These are phyloP conservation scores for Wickerhamiella azyma DNA, from an alignment of 805 yeast genomes.

Conservation along the genomic window DNA sequence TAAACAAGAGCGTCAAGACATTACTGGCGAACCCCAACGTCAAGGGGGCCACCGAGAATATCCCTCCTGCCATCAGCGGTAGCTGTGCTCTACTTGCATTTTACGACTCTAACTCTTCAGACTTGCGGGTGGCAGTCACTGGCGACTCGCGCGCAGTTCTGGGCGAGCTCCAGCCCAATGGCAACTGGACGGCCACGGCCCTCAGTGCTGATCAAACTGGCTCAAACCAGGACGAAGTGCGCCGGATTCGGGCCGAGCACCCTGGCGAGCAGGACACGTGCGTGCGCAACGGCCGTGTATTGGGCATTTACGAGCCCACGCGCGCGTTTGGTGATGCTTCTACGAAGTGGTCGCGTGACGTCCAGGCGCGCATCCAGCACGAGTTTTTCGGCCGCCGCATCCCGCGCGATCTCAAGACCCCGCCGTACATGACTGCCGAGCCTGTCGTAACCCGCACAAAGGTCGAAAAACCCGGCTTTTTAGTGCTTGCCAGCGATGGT, in stretches of 20 bases:
- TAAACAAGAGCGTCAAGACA: constrained; percentile 55
- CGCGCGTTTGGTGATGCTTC: constrained; percentile 97
- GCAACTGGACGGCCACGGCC: constrained; percentile 78
- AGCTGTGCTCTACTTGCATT: constrained; percentile 83
- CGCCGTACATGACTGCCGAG: constrained; percentile 95
- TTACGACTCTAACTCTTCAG: constrained; percentile 61
- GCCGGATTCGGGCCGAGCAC: constrained; percentile 70
- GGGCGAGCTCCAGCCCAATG: constrained; percentile 44
- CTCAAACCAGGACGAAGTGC: constrained; percentile 74
- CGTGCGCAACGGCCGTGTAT: constrained; percentile 69
- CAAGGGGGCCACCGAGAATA: constrained; percentile 49
- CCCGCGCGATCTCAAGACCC: constrained; percentile 62
- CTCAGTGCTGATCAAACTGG: constrained; percentile 91
- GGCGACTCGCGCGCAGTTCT: constrained; percentile 92
- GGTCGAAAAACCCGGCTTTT: constrained; percentile 61
- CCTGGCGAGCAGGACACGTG: constrained; percentile 73
- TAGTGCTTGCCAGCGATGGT: constrained; percentile 92
- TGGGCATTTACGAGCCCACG: constrained; percentile 89
- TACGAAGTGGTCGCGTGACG: constrained; percentile 64
- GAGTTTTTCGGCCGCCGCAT: constrained; percentile 65
- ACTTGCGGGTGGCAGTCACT: constrained; percentile 80
- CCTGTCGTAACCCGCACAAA: constrained; percentile 81
- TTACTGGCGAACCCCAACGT: constrained; percentile 55
- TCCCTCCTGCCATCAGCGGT: constrained; percentile 91
- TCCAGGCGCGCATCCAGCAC: constrained; percentile 60